Base-by-base conservation (phyloP, 768 basidiomycete genomes). In the Russula vinacea region DNA sequence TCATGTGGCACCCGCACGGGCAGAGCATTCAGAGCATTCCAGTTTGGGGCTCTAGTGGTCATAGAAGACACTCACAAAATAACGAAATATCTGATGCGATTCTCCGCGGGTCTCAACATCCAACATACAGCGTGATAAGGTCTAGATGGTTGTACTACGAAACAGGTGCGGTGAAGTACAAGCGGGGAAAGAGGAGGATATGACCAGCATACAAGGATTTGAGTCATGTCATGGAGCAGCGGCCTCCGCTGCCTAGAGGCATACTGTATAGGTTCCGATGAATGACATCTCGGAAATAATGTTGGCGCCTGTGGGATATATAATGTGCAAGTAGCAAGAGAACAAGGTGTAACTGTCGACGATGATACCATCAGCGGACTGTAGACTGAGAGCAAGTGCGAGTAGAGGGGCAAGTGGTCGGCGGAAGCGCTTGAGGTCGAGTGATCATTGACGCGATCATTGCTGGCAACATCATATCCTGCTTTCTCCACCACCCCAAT, bases 361-460 rank as follows among this genome's bases (percentile, higher is more conserved):
- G 8, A 56, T 56, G 35, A 24, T 39, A 24, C 53, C 39, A 39
- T n/a, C 13, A n/a, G 11, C 13, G n/a, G 35, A 35, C 5, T 0
- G 19, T 47, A 9, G 35, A 19, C 24, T 51, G 50, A 22, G n/a
- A 22, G n/a, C 44, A n/a, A 7, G 44, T 45, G 2, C 40, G 16
- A 42, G 40, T 45, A 8, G 29, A 32, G 6, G 17, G 24, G 22
- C 16, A 9, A 39, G 33, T 39, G 9, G 37, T n/a, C 39, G n/a
- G 50, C n/a, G n/a, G n/a, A n/a, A 60, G 59, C 59, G 59, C 59
- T 59, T 35, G 49, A 50, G 37, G 53, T 19, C 60, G 54, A 49
- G 45, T 62, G 61, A 56, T 62, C 35, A 62, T 39, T 62, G 26
- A 62, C 61, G 61, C 50, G 61, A 62, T 62, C 54, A 37, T 33